Base-by-base conservation (phyloP, 2,329 filamentous ascomycete genomes). In the Leptosphaerulina australis region DNA sequence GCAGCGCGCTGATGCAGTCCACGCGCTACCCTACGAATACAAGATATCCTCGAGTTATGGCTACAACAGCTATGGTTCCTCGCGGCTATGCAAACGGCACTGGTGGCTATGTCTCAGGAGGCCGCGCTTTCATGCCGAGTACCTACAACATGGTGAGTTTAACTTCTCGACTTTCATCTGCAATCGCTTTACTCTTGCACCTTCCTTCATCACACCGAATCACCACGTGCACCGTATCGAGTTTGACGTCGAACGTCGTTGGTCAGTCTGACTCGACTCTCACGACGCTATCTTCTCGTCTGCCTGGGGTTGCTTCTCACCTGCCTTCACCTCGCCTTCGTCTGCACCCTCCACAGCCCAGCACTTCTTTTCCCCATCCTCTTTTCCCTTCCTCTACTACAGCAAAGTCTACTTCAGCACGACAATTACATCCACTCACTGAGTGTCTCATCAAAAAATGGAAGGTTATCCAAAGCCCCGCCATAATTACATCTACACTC, bases 401-500 rank as follows among this genome's bases (percentile, higher is more conserved):
- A n/a, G n/a, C n/a, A n/a, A n/a, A n/a, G n/a, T n/a, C n/a, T n/a
- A n/a, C n/a, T n/a, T n/a, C 22, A 35, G 14, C 20, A 34, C 44
- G 6, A 14, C 12, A 8, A 30, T 44, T 29, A 8, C 30, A 17
- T 12, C 21, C 6, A 17, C 28, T 34, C 33, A 12, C 20, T 24
- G 14, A 31, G 17, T 26, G 15, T 34, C 14, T 30, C 18, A 21
- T 34, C 21, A 34, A 39, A 28, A 41, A 28, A 66, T 56, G 57
- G 65, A 63, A 37, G 59, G 39, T 11, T 62, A 54, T 26, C 67
- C 62, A 20, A 65, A 67, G 38, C 65, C 67, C 15, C 68, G 68
- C 45, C 66, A 71, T 21, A 58, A 65, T 12, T 71, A 69, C 52
- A 54, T 64, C 35, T 69, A 68, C 44, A 61, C 56, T 0, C 67